A percentile compares a stretch with the other conserved stretches of the same genome.
Evolutionary conservation across 116 monocot species (phyloP).

Genomic region (Trichopus zeylanicus): DNA sequence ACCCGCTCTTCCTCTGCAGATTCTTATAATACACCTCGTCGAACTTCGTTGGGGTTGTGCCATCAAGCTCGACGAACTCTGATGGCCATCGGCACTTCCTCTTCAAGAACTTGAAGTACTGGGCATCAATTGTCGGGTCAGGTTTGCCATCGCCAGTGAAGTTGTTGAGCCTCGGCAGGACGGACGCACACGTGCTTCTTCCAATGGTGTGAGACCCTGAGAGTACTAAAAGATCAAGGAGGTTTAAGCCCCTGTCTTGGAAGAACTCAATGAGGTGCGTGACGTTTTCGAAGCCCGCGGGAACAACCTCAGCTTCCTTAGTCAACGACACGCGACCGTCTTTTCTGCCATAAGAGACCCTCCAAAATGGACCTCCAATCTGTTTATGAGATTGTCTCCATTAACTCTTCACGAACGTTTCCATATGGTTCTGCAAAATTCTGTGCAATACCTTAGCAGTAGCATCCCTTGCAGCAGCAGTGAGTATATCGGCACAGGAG

Average conservation of each 20-base stretch:
- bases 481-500: conserved; percentile 14
- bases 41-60: conserved; percentile 47
- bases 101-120: conserved; percentile 49
- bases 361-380: conserved; percentile 75
- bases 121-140: conserved; percentile 39
- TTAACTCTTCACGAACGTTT: background rate
- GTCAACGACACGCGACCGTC: conserved; percentile 48
- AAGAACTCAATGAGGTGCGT: conserved; percentile 79
- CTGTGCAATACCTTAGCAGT: background rate
- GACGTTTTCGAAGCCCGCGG: conserved; percentile 64
- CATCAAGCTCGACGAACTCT: conserved; percentile 62
- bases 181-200: conserved; percentile 32
- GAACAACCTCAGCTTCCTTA: conserved; percentile 34
- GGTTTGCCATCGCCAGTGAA: conserved; percentile 37
- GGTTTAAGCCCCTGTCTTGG: conserved; percentile 51
- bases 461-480: conserved; percentile 1
- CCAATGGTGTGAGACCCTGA: conserved; percentile 85
- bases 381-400: background rate
- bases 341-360: conserved; percentile 50
- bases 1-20: conserved; percentile 52
- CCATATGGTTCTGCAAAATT: background rate
- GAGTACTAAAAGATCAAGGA: conserved; percentile 60
- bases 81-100: conserved; percentile 55
- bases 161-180: conserved; percentile 52
- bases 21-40: conserved; percentile 70